A percentile compares a stretch with the other conserved stretches of the same genome.
phyloP scores from a whole-genome alignment of 2,329 filamentous ascomycete genomes.

The Aspergillus fumigatus region DNA sequence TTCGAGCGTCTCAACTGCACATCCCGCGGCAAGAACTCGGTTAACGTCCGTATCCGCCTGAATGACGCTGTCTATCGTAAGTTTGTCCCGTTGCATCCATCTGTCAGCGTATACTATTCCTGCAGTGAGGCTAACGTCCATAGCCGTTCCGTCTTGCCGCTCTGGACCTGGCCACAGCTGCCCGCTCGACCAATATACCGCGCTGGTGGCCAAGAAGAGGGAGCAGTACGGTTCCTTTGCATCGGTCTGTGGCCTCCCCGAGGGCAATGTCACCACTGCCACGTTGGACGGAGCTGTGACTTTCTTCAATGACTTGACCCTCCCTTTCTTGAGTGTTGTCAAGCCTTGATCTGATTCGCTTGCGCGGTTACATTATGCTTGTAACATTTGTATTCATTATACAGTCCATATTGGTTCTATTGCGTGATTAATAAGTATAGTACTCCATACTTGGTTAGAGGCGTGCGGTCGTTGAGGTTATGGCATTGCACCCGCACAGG shows the following conservation, averaged over 20 bases:
- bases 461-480: too few relatives aligned
- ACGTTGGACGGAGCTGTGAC: conserved; percentile 17
- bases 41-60: conserved; percentile 53
- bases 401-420: not conserved
- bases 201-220: conserved; percentile 45
- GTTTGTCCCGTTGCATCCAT: not conserved
- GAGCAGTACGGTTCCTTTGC: conserved; percentile 48
- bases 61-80: conserved; percentile 59
- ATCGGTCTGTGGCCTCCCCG: conserved; percentile 17
- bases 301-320: conserved; percentile 27
- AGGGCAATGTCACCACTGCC: conserved; percentile 17
- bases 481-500: not conserved
- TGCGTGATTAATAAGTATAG: not conserved
- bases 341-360: conserved; percentile 17
- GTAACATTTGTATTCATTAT: not conserved
- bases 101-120: not conserved
- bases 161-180: conserved; percentile 55
- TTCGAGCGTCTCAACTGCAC: conserved; percentile 59
- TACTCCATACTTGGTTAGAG: not conserved
- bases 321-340: conserved; percentile 25
- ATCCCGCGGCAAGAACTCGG: conserved; percentile 22
- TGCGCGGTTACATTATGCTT: not conserved
- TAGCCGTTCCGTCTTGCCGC: conserved; percentile 49
- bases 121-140: not conserved
- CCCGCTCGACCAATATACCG: conserved; percentile 43